Base-by-base conservation (phyloP, 148 eudicot species). In the Euryodendron excelsum region DNA sequence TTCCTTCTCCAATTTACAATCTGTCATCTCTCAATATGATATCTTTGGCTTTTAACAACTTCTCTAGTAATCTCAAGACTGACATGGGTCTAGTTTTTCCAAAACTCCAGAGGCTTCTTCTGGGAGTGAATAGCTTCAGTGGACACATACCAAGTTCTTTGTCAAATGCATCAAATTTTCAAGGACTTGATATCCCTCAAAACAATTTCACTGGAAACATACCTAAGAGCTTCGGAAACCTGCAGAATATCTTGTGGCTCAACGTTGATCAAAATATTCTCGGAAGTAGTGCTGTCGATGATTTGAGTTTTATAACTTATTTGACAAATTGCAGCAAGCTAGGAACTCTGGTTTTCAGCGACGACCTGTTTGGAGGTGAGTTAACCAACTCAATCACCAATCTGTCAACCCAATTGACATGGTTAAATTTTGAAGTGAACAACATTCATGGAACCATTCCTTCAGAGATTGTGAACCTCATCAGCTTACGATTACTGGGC, bases 381-480 rank as follows among this genome's bases (percentile, higher is more conserved):
- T 80, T 80, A 25, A 75, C 83, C 18, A 7, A 44, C 21, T 80
- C 83, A 4, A 44, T 80, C 1, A 56, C 69, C 15, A 80, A 80
- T 58, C 69, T 80, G 0, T 80, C 83, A 1, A 59, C 14, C 44
- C 45, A 30, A 14, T 65, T 80, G 28, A 27, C 45, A 5, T 12
- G 6, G 18, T 37, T 79, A 25, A 4, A 11, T 4, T 2, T 79
- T 0, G 13, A 13, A 27, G 18, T 17, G 10, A 79, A 44, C 15
- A 5, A 14, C 1, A 72, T 72, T 1, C 33, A 50, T 5, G 81
- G 81, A 60, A 62, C 4, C 11, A 61, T 79, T 62, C 81, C 81
- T 47, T 3, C 48, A 18, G 65, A 60, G 21, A 31, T 79, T 3
- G 62, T 28, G 1, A 79, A 63, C 34, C 77, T 79, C 33, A 58